Evolutionary conservation across 495 filamentous ascomycete genomes (phyloP), one percentile per base, ranked within the genome.

Genomic region (Astrocystis sublimbata): DNA sequence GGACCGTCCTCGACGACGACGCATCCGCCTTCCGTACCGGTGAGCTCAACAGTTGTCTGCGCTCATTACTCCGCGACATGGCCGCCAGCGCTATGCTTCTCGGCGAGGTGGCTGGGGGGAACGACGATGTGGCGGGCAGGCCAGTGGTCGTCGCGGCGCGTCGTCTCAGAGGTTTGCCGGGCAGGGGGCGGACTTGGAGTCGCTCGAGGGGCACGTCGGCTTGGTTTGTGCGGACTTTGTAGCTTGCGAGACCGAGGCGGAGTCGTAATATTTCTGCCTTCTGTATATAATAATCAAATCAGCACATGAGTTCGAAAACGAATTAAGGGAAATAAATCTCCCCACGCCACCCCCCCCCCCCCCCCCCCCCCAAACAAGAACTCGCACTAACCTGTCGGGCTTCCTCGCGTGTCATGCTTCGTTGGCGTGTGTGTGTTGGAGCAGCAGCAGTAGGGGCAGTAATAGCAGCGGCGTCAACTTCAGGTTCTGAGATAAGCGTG

Each of bases 171-270:
- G 38, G 30, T 1, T 51, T 15, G 42, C 55, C 55, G 21, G 63
- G 64, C 21, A 73, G 21, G 1, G 70, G 69, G 40, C 66, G 67
- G 55, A 63, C 46, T 45, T 78, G 65, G 19, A 81, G 69, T 19
- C 65, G 66, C 10, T 79, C 78, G 17, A 85, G 72, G 9, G 81
- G 79, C 10, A 82, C 71, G 55, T 81, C 73, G 6, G 75, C 76
- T 66, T 83, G 82, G 42, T 78, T 77, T 1, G 82, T 85, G 6
- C 72, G 75, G 23, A 85, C 75, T 65, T 83, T 85, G 71, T 85
- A 85, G 57, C 67, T 76, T 6, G 82, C 82, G 3, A 85, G 72
- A 1, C 78, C 69, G 21, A 85, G 73, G 24, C 82, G 76, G 2
- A 82, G 65, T n/a, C 79, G 78, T 45, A 85, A 64, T 59, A 70